Evolutionary conservation across 1,284 basidiomycete genomes (phyloP), one percentile per base, ranked within the genome.

Genomic region (Ceratobasidium sp.): DNA sequence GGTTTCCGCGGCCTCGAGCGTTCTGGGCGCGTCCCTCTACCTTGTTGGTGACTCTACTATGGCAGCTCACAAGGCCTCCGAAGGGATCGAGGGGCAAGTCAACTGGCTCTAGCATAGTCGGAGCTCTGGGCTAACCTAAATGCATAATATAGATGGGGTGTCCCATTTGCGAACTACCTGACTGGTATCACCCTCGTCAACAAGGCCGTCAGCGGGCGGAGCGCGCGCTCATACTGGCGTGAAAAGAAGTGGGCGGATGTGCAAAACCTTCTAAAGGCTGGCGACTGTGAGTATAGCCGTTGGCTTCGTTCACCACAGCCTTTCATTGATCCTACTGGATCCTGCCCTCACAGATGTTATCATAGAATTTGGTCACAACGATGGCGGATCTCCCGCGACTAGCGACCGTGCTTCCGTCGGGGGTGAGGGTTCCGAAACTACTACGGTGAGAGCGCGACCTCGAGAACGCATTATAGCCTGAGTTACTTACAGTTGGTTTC

Each of bases 1-100:
- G 14, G 66, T 29, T 22, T 69, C 66, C 37, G 53, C 66, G 1
- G 54, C 29, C 19, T 69, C 66, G 51, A 58, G 53, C 39, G 66
- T 39, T 1, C 66, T 69, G 11, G 54, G 66, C 2, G 66, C 34
- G 4, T 69, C 83, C 2, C 80, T 87, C 6, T 85, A 84, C 76
- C 79, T 86, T 22, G 85, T 85, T 3, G 86, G 86, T 5, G 85
- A 86, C 75, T 84, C 83, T 14, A 86, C 85, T 0, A 81, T 81
- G 80, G 81, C 81, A 0, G 61, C 59, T 14, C 76, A 77, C 39
- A 79, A 77, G 19, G 79, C 80, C 9, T 78, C 76, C 27, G 76
- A 74, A 31, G 78, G 76, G 9, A 79, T 76, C 8, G 51, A 76
- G 58, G 75, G 66, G 68, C 75, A 24, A 37, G 61, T n/a, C 19